A percentile compares a stretch with the other conserved stretches of the same genome.
Conservation (phyloP, 352 stramenopile species). For the Saprolegnia parasitica region DNA sequence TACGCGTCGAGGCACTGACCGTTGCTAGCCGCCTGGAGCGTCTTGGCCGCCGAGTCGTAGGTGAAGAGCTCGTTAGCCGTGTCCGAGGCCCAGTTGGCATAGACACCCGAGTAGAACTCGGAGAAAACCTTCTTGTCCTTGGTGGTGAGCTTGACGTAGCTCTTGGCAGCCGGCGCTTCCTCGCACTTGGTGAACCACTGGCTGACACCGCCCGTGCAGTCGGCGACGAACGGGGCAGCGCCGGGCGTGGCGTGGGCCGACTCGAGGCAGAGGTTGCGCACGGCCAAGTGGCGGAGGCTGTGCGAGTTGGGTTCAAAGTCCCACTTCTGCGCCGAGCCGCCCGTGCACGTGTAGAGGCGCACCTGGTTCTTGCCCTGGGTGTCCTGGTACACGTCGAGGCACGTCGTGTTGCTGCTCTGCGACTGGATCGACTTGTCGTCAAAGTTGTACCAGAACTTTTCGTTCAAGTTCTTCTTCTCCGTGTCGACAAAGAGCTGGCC, state of each 20-base stretch:
- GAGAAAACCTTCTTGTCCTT: constrained; percentile 10
- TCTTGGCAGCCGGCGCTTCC: neutral
- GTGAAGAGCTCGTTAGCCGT: constrained; percentile 14
- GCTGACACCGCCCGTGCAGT: neutral
- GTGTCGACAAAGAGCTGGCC: constrained; percentile 15
- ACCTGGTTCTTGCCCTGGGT: neutral
- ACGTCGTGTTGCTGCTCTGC: neutral
- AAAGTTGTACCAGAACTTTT: neutral
- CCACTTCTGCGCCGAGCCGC: neutral
- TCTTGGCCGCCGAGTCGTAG: constrained; percentile 9
- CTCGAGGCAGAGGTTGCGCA: neutral
- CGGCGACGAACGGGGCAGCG: neutral
- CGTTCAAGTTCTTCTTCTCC: constrained; percentile 13
- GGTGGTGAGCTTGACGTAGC: constrained; percentile 9
- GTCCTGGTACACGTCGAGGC: constrained; percentile 1
- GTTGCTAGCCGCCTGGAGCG: constrained; percentile 11
- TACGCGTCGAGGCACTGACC: constrained; percentile 15
- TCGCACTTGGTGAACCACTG: constrained; percentile 10
- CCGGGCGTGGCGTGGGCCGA: neutral
- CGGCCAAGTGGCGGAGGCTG: neutral
- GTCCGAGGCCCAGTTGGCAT: constrained; percentile 6
- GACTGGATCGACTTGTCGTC: constrained; percentile 12
- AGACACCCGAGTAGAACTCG: constrained; percentile 8
- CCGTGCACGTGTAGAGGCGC: constrained; percentile 1
- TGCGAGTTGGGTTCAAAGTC: neutral